Evolutionary conservation across 2,329 filamentous ascomycete genomes (phyloP).

Genomic region (Fusarium brevicatenulatum): DNA sequence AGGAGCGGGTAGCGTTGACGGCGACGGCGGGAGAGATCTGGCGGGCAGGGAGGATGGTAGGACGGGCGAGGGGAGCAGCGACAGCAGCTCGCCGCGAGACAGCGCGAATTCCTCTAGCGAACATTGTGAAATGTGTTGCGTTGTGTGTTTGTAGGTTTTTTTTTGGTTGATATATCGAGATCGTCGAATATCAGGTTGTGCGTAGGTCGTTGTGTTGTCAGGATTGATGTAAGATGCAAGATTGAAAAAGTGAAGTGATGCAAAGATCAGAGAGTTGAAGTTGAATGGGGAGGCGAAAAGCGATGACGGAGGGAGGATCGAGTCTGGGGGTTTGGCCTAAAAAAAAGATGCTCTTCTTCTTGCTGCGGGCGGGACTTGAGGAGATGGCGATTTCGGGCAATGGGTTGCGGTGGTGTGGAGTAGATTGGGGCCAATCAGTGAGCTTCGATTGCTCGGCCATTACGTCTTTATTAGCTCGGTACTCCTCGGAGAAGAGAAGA

Average conservation of each 20-base stretch:
- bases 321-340: slow-evolving; percentile 36
- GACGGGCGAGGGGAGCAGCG: slow-evolving; percentile 51
- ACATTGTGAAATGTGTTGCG: slow-evolving; percentile 50
- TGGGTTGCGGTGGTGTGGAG: slow-evolving; percentile 37
- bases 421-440: slow-evolving; percentile 23
- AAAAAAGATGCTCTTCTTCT: slow-evolving; percentile 43
- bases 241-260: slow-evolving; percentile 23
- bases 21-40: slow-evolving; percentile 55
- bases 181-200: slow-evolving; percentile 1
- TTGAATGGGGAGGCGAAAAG: slow-evolving; percentile 38
- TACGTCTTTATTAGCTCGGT: slow-evolving; percentile 46
- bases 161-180: slow-evolving; percentile 5
- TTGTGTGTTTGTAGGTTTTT: not conserved
- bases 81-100: slow-evolving; percentile 57
- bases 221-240: slow-evolving; percentile 8
- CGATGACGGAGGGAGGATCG: slow-evolving; percentile 37
- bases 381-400: slow-evolving; percentile 47
- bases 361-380: slow-evolving; percentile 41
- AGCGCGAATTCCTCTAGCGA: slow-evolving; percentile 58
- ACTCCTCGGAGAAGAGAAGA: slow-evolving; percentile 47
- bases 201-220: slow-evolving; percentile 11
- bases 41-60: slow-evolving; percentile 52
- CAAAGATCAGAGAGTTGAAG: slow-evolving; percentile 16
- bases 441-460: slow-evolving; percentile 47
- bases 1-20: slow-evolving; percentile 56